Evolutionary conservation across 495 filamentous ascomycete species (phyloP), one percentile per base, ranked within the genome.

Genomic region (Apiosordaria backusii): DNA sequence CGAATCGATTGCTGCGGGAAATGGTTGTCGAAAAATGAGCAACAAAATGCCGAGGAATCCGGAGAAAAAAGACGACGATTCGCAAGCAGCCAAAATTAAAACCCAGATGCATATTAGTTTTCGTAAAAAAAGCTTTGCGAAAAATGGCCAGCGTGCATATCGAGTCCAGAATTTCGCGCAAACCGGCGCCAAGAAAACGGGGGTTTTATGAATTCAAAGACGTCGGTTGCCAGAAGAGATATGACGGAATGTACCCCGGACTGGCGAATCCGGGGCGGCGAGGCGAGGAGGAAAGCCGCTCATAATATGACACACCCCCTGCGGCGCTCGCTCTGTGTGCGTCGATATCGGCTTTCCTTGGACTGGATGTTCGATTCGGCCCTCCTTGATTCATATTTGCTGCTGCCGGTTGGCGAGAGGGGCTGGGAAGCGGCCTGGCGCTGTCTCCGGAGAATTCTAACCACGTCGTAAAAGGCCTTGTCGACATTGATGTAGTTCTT

Each of bases 401-500:
- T 68, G 66, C 72, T 65, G 55, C 74, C 70, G 24, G 74, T 66
- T 61, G 75, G 78, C 22, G 77, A 73, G 60, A 76, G 63, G 24
- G 79, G 74, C 25, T 80, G 76, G 7, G 78, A 61, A 45, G 77
- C 81, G 58, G 79, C 73, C 77, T 92, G 88, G 68, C 90, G 86
- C 76, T 97, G 93, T 67, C 88, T 85, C 66, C 94, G 88, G 64
- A 98, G 80, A 72, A 93, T 90, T 64, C 96, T 85, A 23, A 99
- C 95, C 15, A 99, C 96, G 71, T 99, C 95, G 79, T 97, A 97
- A 75, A 99, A 99, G 2, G 95, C 96, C 82, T 94, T 97, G 75
- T 99, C 95, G 25, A 99, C 95, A 73, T 99, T 98, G 81, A 97
- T 92, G 82, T 95, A 97, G 74, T 97, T 97, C 82, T 98, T 97